phyloP scores from a whole-genome alignment of 371 early-diverging fungal species.

The Mucor mucedo region DNA sequence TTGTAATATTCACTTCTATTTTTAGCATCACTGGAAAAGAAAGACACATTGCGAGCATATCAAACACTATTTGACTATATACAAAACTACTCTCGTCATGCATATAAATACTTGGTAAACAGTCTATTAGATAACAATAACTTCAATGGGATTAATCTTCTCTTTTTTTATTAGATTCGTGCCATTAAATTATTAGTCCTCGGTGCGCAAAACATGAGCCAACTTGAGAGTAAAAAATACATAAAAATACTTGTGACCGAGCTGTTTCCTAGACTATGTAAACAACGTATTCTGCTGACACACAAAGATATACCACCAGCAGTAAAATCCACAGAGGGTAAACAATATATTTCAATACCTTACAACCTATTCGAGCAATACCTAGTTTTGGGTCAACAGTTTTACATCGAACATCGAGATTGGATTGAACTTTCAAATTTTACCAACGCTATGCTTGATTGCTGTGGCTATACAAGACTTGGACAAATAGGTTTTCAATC shows the following conservation, averaged over 20 bases:
- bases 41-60: slow-evolving; percentile 37
- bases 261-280: slow-evolving; percentile 41
- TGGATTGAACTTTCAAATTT: slow-evolving; percentile 37
- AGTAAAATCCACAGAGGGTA: slow-evolving; percentile 46
- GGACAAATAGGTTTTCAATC: slow-evolving; percentile 28
- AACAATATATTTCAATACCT: slow-evolving; percentile 44
- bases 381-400: slow-evolving; percentile 40
- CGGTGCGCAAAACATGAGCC: slow-evolving; percentile 28
- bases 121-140: background rate
- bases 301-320: slow-evolving; percentile 28
- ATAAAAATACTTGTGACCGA: slow-evolving; percentile 39
- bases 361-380: slow-evolving; percentile 44
- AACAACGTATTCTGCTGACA: slow-evolving; percentile 39
- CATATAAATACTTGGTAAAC: slow-evolving; percentile 46
- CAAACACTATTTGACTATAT: slow-evolving; percentile 46
- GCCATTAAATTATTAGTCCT: slow-evolving; percentile 37
- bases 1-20: slow-evolving; percentile 2
- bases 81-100: slow-evolving; percentile 45
- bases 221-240: slow-evolving; percentile 30
- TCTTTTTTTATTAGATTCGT: slow-evolving; percentile 28
- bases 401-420: slow-evolving; percentile 36
- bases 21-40: slow-evolving; percentile 33
- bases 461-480: slow-evolving; percentile 39
- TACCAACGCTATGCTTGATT: slow-evolving; percentile 40
- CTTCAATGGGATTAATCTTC: background rate